Evolutionary conservation across 1,284 basidiomycete species (phyloP).

Genomic region (Apiotrichum porosum): DNA sequence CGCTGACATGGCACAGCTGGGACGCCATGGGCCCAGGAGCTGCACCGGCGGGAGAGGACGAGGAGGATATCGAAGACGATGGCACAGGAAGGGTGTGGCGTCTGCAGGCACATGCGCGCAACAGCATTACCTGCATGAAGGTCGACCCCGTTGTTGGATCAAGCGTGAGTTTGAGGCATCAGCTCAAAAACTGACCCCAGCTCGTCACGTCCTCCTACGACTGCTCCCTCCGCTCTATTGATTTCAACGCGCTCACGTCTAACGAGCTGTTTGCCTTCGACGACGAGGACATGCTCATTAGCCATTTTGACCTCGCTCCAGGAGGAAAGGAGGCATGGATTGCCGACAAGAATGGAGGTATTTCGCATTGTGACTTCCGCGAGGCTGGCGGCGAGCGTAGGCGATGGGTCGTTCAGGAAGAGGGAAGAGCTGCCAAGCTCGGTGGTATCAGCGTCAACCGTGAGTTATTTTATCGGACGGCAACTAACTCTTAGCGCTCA

Average conservation of each 20-base stretch:
- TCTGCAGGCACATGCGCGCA: constrained; percentile 47
- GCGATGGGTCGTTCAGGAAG: constrained; percentile 41
- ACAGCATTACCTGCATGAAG: constrained; percentile 46
- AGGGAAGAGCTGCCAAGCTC: constrained; percentile 40
- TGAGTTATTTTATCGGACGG: constrained; percentile 18
- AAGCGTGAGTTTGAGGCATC: constrained; percentile 36
- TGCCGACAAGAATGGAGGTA: constrained; percentile 49
- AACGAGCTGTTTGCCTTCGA: constrained; percentile 47
- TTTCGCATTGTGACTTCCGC: constrained; percentile 50
- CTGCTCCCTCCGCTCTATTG: constrained; percentile 48
- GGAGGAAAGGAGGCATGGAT: constrained; percentile 48
- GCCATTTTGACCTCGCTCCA: constrained; percentile 50
- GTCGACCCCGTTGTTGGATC: constrained; percentile 44
- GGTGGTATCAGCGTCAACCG: constrained; percentile 48
- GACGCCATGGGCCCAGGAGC: constrained; percentile 32
- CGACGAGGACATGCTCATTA: constrained; percentile 49
- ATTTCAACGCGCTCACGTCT: constrained; percentile 46
- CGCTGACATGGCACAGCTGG: constrained; percentile 30
- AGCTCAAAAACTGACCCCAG: constrained; percentile 33
- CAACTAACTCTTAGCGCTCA: constrained; percentile 29
- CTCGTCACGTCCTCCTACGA: constrained; percentile 51
- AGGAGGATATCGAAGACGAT: constrained; percentile 20
- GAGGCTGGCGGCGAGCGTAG: constrained; percentile 27
- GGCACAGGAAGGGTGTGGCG: constrained; percentile 45
- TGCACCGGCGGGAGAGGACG: constrained; percentile 20